A percentile compares a stretch with the other conserved stretches of the same genome.
These are phyloP conservation scores for Yamadazyma oceani DNA, from an alignment of 1,139 yeast genomes.

Conservation along the genomic window DNA sequence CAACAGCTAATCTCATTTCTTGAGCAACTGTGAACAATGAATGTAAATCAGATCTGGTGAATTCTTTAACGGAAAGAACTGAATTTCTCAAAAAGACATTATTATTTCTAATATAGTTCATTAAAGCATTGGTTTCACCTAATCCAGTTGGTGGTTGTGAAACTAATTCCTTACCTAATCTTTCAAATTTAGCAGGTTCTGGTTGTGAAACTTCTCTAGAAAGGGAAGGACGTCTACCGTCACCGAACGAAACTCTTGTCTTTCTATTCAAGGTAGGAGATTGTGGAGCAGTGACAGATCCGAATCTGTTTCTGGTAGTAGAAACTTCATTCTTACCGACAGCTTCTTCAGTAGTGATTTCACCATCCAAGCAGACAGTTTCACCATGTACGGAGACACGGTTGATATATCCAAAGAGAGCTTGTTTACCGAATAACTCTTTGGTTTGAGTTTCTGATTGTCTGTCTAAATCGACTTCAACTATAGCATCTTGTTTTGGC, in stretches of 20 bases:
- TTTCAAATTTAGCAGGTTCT: constrained; percentile 49
- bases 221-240: constrained; percentile 46
- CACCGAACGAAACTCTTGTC: constrained; percentile 49
- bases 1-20: constrained; percentile 96
- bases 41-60: constrained; percentile 85
- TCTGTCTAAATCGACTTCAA: constrained; percentile 85
- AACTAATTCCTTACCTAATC: constrained; percentile 68
- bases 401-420: constrained; percentile 78
- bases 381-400: constrained; percentile 79
- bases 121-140: constrained; percentile 75
- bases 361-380: constrained; percentile 85
- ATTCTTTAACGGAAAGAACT: constrained; percentile 83
- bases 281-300: constrained; percentile 45
- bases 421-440: constrained; percentile 53
- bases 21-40: constrained; percentile 94
- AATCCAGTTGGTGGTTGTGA: constrained; percentile 70
- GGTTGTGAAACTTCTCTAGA: constrained; percentile 31
- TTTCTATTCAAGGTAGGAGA: constrained; percentile 46
- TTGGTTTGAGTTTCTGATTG: constrained; percentile 46
- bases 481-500: constrained; percentile 73
- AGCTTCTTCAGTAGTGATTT: constrained; percentile 55
- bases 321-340: constrained; percentile 58
- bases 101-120: constrained; percentile 71
- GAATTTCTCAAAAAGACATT: constrained; percentile 89
- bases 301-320: constrained; percentile 38